A percentile compares a stretch with the other conserved stretches of the same genome.
These are phyloP conservation scores for Cucurbitaria berberidis DNA, from an alignment of 2,329 filamentous ascomycete species.

Conservation along the genomic window DNA sequence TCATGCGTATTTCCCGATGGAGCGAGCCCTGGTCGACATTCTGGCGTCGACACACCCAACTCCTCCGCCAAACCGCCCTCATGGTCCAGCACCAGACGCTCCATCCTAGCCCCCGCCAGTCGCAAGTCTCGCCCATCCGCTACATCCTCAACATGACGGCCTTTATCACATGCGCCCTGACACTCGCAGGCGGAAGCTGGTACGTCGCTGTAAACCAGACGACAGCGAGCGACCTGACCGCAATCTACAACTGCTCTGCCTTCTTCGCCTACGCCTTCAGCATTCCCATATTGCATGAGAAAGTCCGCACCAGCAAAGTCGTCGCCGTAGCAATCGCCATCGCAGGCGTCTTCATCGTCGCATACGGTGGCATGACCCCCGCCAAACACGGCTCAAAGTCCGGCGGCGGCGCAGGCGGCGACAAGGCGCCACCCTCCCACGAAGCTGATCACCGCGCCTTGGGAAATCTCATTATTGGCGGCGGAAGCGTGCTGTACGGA, in stretches of 20 bases:
- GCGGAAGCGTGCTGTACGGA: slow-evolving; percentile 90
- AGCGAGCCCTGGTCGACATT: slow-evolving; percentile 82
- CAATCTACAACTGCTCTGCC: slow-evolving; percentile 98
- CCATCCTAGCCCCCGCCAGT: slow-evolving; percentile 61
- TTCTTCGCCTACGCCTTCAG: slow-evolving; percentile 99
- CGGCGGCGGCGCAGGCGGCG: slow-evolving; percentile 60
- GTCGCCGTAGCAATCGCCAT: slow-evolving; percentile 87
- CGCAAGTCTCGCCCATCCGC: slow-evolving; percentile 61
- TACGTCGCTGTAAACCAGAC: slow-evolving; percentile 95
- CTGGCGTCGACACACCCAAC: slow-evolving; percentile 74
- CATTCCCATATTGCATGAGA: slow-evolving; percentile 86
- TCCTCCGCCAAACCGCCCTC: slow-evolving; percentile 71
- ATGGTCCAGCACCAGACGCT: slow-evolving; percentile 86
- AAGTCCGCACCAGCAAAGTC: slow-evolving; percentile 81
- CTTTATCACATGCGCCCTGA: slow-evolving; percentile 83
- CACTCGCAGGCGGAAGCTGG: slow-evolving; percentile 90
- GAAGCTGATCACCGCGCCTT: slow-evolving; percentile 72
- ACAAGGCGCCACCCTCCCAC: slow-evolving; percentile 52
- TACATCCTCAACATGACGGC: slow-evolving; percentile 83
- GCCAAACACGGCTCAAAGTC: slow-evolving; percentile 63
- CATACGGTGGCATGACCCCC: slow-evolving; percentile 77
- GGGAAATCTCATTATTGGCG: slow-evolving; percentile 90
- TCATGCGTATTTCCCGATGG: slow-evolving; percentile 80
- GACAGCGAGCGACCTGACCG: slow-evolving; percentile 89
- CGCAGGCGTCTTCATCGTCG: slow-evolving; percentile 88